Percentiles rank a stretch among this genome's conserved stretches.
These are phyloP conservation scores for Wickerhamiella vanderwaltii DNA, from an alignment of 805 yeast species.

Conservation along the genomic window DNA sequence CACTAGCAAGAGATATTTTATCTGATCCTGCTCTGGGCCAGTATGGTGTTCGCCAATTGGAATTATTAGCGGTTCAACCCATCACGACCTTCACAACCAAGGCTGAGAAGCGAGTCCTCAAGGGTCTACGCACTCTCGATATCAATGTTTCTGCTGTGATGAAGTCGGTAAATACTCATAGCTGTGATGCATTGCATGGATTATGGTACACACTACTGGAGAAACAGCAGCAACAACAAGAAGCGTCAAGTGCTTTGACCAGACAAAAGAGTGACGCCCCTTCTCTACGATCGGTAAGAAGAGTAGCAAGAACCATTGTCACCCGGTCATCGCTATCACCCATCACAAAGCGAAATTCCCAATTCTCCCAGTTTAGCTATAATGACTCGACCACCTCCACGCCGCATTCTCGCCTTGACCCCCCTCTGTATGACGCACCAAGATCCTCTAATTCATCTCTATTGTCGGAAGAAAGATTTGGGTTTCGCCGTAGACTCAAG, in stretches of 20 bases:
- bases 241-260: neutral
- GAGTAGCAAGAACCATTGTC: conserved; percentile 13
- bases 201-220: conserved; percentile 23
- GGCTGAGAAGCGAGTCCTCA: conserved; percentile 18
- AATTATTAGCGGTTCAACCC: conserved; percentile 27
- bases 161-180: conserved; percentile 15
- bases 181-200: conserved; percentile 23
- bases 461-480: neutral
- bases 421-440: neutral
- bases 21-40: conserved; percentile 38
- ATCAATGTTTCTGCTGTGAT: conserved; percentile 20
- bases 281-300: conserved; percentile 10
- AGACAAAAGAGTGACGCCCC: conserved; percentile 11
- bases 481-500: neutral
- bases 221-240: neutral
- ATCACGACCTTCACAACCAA: conserved; percentile 29
- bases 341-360: neutral
- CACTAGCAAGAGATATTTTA: conserved; percentile 42
- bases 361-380: conserved; percentile 1
- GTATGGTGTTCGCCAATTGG: conserved; percentile 34
- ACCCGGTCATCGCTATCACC: conserved; percentile 1
- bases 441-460: neutral
- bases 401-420: neutral
- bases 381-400: neutral
- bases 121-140: conserved; percentile 20